Evolutionary conservation across 805 yeast species (phyloP).

Genomic region (Metschnikowia kunwiensis): DNA sequence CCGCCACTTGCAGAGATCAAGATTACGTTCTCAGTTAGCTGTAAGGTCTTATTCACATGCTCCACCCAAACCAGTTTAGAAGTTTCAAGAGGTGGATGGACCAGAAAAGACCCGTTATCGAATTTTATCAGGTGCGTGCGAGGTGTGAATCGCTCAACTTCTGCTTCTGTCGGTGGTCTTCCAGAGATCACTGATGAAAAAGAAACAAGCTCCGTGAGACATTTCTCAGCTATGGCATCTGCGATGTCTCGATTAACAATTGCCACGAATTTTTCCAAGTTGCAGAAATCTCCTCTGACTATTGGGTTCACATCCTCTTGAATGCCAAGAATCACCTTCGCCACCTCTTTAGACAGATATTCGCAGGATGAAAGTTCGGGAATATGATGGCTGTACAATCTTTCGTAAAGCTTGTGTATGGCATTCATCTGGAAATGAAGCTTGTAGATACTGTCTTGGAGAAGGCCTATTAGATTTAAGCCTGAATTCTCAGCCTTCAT

Average conservation of each 20-base stretch:
- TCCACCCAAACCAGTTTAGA: slow-evolving; percentile 32
- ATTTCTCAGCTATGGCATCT: slow-evolving; percentile 19
- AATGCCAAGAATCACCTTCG: slow-evolving; percentile 1
- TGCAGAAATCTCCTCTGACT: slow-evolving; percentile 17
- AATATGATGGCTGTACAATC: slow-evolving; percentile 5
- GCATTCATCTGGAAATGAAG: slow-evolving; percentile 15
- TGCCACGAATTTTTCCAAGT: slow-evolving; percentile 19
- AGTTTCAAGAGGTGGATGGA: slow-evolving; percentile 40
- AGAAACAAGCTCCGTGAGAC: slow-evolving; percentile 11
- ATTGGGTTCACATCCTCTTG: slow-evolving; percentile 8
- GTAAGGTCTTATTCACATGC: slow-evolving; percentile 17
- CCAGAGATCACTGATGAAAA: slow-evolving; percentile 1
- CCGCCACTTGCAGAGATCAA: slow-evolving; percentile 3
- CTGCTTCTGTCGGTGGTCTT: not conserved
- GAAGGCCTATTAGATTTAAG: slow-evolving; percentile 20
- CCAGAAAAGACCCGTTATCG: slow-evolving; percentile 33
- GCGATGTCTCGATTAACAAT: slow-evolving; percentile 26
- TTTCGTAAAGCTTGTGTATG: slow-evolving; percentile 5
- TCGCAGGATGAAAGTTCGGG: slow-evolving; percentile 7
- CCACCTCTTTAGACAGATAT: slow-evolving; percentile 4
- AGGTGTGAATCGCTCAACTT: not conserved
- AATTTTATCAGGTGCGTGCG: slow-evolving; percentile 24
- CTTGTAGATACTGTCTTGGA: slow-evolving; percentile 24
- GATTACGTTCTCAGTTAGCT: slow-evolving; percentile 18
- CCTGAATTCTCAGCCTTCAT: not conserved